These are phyloP conservation scores for Phyllosticta capitalensis DNA, from an alignment of 2,329 filamentous ascomycete genomes.

Conservation along the genomic window DNA sequence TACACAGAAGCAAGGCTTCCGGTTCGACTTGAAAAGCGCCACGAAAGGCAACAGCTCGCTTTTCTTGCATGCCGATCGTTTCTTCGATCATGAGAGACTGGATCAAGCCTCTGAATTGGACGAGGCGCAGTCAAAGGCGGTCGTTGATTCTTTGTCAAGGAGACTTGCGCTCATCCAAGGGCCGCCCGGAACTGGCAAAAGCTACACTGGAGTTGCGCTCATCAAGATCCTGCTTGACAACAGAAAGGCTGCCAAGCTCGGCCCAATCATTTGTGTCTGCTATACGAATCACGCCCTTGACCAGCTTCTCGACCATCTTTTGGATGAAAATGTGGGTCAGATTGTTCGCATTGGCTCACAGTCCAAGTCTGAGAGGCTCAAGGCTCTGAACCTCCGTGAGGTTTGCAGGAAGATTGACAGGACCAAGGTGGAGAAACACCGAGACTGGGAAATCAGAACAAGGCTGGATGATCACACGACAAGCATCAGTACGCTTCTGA, in stretches of 20 bases:
- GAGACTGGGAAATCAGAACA: constrained; percentile 20
- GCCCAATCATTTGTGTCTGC: constrained; percentile 38
- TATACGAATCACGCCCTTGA: constrained; percentile 48
- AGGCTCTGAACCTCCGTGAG: constrained; percentile 40
- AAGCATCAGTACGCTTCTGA: constrained; percentile 14
- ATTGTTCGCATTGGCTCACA: constrained; percentile 54
- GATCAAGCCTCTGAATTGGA: constrained; percentile 36
- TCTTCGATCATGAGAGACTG: constrained; percentile 13
- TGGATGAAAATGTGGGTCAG: constrained; percentile 37
- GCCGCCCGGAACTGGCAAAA: constrained; percentile 62
- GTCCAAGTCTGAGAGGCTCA: constrained; percentile 46
- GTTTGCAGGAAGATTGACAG: constrained; percentile 14
- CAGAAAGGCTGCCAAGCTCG: constrained; percentile 25
- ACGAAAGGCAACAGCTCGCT: not conserved
- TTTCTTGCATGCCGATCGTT: not conserved
- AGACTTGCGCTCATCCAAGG: constrained; percentile 57
- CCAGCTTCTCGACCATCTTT: constrained; percentile 51
- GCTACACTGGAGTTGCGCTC: constrained; percentile 50
- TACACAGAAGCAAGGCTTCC: constrained; percentile 16
- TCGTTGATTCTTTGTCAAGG: constrained; percentile 44
- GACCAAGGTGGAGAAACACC: constrained; percentile 33
- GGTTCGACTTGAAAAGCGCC: constrained; percentile 16
- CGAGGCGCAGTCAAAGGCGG: constrained; percentile 37
- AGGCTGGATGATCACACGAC: constrained; percentile 14
- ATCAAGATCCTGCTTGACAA: constrained; percentile 46